A percentile compares a stretch with the other conserved stretches of the same genome.
Evolutionary conservation across 345 rosid genomes (phyloP).

Genomic region (Eucalyptus curtisii): DNA sequence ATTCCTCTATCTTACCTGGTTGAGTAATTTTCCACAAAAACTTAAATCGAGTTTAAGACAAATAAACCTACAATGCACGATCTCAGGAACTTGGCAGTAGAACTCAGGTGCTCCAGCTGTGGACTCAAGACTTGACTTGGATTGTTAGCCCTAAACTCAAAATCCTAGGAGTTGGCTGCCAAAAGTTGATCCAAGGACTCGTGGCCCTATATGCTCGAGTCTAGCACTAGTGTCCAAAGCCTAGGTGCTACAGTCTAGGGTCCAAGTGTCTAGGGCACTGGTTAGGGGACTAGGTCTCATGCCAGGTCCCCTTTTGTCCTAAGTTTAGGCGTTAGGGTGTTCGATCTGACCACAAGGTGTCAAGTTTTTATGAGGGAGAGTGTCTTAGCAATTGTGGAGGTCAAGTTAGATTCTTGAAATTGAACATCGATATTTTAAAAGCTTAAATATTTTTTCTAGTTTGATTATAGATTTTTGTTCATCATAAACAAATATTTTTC

Average conservation of each 20-base stretch:
- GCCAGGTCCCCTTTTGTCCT: background rate
- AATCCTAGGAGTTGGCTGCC: background rate
- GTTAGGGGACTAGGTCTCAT: background rate
- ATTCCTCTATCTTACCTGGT: no score
- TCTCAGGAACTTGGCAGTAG: background rate
- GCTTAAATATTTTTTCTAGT: background rate
- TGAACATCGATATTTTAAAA: background rate
- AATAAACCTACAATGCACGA: background rate
- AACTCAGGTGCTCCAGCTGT: rapidly evolving
- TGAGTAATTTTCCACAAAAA: rapidly evolving
- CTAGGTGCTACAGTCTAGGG: background rate
- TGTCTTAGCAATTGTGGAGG: background rate
- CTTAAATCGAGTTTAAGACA: background rate
- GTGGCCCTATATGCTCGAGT: background rate
- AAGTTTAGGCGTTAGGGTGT: background rate
- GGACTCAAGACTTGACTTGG: no score
- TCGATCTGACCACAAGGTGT: background rate
- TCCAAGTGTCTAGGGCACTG: background rate
- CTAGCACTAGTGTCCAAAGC: background rate
- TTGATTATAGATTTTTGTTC: background rate
- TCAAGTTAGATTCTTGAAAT: background rate
- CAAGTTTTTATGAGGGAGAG: background rate
- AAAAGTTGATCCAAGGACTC: background rate
- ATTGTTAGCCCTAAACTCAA: background rate
- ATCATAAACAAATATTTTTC: background rate